Evolutionary conservation across 371 early-diverging fungal genomes (phyloP).

Genomic region (Lichtheimia ornata): DNA sequence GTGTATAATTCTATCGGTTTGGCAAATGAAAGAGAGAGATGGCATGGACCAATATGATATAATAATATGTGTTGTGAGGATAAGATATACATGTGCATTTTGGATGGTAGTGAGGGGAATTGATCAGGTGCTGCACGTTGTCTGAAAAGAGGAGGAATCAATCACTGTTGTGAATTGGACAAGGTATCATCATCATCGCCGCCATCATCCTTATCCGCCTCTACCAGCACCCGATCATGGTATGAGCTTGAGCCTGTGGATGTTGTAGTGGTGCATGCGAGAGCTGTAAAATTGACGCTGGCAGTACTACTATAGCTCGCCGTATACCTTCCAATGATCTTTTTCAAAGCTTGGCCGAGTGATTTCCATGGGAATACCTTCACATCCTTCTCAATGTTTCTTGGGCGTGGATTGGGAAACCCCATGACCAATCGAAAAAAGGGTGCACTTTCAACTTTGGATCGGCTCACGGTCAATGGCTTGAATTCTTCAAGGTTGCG

Average conservation of each 20-base stretch:
- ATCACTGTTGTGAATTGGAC: too few relatives aligned
- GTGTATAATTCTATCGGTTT: too few relatives aligned
- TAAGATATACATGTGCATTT: too few relatives aligned
- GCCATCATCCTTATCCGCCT: too few relatives aligned
- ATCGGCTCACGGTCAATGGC: slow-evolving; percentile 73
- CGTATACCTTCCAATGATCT: slow-evolving; percentile 71
- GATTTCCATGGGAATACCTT: slow-evolving; percentile 78
- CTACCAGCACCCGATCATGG: too few relatives aligned
- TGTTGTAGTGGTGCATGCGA: slow-evolving; percentile 49
- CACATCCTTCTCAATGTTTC: slow-evolving; percentile 83
- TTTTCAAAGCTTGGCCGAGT: slow-evolving; percentile 63
- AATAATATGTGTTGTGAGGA: too few relatives aligned
- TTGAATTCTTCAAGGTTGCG: slow-evolving; percentile 79
- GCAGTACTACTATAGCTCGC: slow-evolving; percentile 54
- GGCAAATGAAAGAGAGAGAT: too few relatives aligned
- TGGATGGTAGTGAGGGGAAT: too few relatives aligned
- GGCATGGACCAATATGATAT: too few relatives aligned
- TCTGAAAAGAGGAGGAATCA: too few relatives aligned
- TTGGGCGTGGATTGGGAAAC: slow-evolving; percentile 76
- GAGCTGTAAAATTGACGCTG: slow-evolving; percentile 41
- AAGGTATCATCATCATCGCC: too few relatives aligned
- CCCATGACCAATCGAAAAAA: slow-evolving; percentile 79
- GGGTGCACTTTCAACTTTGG: slow-evolving; percentile 63
- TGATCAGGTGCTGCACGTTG: too few relatives aligned
- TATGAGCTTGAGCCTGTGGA: slow-evolving; percentile 51